phyloP scores from a whole-genome alignment of 495 filamentous ascomycete species.

The Aspergillus bridgeri region DNA sequence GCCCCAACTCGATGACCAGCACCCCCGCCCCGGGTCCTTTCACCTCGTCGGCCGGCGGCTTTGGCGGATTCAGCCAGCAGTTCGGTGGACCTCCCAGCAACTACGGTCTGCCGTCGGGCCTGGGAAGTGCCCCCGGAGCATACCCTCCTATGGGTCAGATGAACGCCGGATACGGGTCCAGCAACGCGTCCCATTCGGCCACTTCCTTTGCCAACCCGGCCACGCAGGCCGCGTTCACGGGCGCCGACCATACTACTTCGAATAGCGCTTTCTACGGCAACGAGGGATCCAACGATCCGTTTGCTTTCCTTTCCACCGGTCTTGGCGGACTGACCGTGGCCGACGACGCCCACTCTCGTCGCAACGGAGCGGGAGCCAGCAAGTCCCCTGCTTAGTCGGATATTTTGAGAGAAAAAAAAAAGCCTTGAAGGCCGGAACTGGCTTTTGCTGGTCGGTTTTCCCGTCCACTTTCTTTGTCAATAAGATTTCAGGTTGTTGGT shows the following conservation, averaged over 20 bases:
- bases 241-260: slow-evolving; percentile 67
- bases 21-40: slow-evolving; percentile 84
- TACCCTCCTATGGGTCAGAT: slow-evolving; percentile 79
- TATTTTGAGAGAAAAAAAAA: background rate
- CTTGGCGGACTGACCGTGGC: slow-evolving; percentile 78
- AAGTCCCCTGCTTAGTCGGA: slow-evolving; percentile 44
- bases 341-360: slow-evolving; percentile 70
- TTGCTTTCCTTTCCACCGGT: slow-evolving; percentile 82
- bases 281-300: slow-evolving; percentile 71
- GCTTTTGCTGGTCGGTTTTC: slow-evolving; percentile 9
- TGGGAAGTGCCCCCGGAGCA: slow-evolving; percentile 72
- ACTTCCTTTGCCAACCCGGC: slow-evolving; percentile 91
- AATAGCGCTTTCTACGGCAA: slow-evolving; percentile 54
- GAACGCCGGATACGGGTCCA: slow-evolving; percentile 64
- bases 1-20: slow-evolving; percentile 76
- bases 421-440: background rate
- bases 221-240: slow-evolving; percentile 86
- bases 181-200: slow-evolving; percentile 68
- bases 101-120: slow-evolving; percentile 85
- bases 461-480: slow-evolving; percentile 30
- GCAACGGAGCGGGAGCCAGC: slow-evolving; percentile 61
- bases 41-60: slow-evolving; percentile 66
- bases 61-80: slow-evolving; percentile 77
- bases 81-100: slow-evolving; percentile 86
- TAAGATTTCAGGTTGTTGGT: slow-evolving; percentile 51